phyloP scores from a whole-genome alignment of 768 basidiomycete genomes.

The Boletus rufocinnamomeus region DNA sequence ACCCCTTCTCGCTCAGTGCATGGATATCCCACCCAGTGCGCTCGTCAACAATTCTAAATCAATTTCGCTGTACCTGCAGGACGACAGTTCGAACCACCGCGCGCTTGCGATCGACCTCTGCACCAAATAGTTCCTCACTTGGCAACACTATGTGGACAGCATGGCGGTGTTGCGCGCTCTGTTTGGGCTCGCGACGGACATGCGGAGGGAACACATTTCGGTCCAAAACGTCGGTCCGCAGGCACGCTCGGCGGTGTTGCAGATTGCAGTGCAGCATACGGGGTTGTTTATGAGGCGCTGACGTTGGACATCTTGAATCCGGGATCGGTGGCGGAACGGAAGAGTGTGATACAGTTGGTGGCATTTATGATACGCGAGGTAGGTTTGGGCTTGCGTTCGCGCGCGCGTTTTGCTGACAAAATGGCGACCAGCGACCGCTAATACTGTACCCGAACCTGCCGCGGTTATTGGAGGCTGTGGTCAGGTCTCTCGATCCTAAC shows the following conservation, averaged over 20 bases:
- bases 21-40: conserved; percentile 45
- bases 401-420: neutral
- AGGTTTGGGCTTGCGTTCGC: neutral
- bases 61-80: conserved; percentile 73
- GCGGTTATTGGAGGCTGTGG: conserved; percentile 88
- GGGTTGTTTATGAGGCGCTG: too few species aligned
- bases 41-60: conserved; percentile 86
- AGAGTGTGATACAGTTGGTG: too few species aligned
- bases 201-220: conserved; percentile 65
- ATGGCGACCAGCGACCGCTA: too few species aligned
- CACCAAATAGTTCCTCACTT: too few species aligned
- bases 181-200: conserved; percentile 76
- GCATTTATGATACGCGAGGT: too few species aligned
- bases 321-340: conserved; percentile 74
- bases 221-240: conserved; percentile 71
- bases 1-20: neutral
- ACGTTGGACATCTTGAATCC: conserved; percentile 87
- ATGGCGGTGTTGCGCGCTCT: conserved; percentile 80
- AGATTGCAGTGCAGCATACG: conserved; percentile 83
- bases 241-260: conserved; percentile 80
- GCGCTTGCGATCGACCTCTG: conserved; percentile 87
- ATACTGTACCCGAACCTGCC: conserved; percentile 45
- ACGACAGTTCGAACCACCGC: conserved; percentile 64
- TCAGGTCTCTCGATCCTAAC: conserved; percentile 97
- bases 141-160: too few species aligned